A percentile compares a stretch with the other conserved stretches of the same genome.
These are phyloP conservation scores for Blastobotrys mokoenaii DNA, from an alignment of 805 yeast species.

Conservation along the genomic window DNA sequence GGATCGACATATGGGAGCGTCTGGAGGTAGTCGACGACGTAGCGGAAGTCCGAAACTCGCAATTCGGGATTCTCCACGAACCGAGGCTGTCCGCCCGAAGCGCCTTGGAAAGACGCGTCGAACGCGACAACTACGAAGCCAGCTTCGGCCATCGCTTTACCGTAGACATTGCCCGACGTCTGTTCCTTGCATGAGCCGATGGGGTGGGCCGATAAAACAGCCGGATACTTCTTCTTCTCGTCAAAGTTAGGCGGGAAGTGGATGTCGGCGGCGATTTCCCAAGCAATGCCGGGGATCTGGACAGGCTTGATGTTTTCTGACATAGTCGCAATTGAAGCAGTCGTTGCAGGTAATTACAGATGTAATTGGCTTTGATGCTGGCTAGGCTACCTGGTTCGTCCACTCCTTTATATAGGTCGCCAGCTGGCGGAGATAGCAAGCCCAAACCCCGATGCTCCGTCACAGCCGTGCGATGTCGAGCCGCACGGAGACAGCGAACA, in stretches of 20 bases:
- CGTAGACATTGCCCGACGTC: slow-evolving; percentile 9
- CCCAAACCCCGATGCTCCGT: too few species aligned
- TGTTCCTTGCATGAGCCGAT: slow-evolving; percentile 13
- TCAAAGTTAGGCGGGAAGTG: slow-evolving; percentile 7
- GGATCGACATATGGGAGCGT: slow-evolving; percentile 3
- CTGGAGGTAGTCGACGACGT: slow-evolving; percentile 7
- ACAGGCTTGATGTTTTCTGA: too few species aligned
- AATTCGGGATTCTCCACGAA: slow-evolving; percentile 9
- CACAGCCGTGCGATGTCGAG: too few species aligned
- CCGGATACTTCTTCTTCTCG: slow-evolving; percentile 8
- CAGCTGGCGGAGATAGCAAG: too few species aligned
- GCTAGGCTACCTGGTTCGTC: too few species aligned
- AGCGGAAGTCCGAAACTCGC: slow-evolving; percentile 11
- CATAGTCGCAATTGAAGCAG: too few species aligned
- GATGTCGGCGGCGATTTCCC: background rate
- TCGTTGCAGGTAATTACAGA: too few species aligned
- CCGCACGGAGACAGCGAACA: too few species aligned
- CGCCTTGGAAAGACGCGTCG: slow-evolving; percentile 15
- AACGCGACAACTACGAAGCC: slow-evolving; percentile 11
- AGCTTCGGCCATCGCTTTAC: slow-evolving; percentile 4
- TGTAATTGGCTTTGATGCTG: too few species aligned
- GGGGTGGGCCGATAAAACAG: slow-evolving; percentile 11
- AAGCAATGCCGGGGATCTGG: too few species aligned
- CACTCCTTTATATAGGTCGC: too few species aligned
- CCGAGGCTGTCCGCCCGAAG: slow-evolving; percentile 11